Percentiles rank a stretch among this genome's conserved stretches.
Evolutionary conservation across 257 asterid species (phyloP).

Genomic region (Scutellaria barbata): DNA sequence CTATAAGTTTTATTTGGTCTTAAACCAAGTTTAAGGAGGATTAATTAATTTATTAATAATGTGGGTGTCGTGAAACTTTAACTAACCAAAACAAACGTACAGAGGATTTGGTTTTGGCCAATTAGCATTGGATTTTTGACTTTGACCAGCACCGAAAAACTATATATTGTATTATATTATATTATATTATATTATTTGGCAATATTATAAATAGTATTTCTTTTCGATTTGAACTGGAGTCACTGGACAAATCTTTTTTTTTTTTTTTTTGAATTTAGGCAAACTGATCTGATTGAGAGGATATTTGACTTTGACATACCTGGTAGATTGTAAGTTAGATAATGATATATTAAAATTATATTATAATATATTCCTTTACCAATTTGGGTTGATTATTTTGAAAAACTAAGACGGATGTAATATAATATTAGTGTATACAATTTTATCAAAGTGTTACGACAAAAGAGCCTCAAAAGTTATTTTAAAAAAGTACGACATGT

Average conservation of each 20-base stretch:
- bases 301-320: too few species aligned
- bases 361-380: not conserved
- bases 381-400: not conserved
- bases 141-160: conserved; percentile 30
- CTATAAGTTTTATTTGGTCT: conserved; percentile 21
- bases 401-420: not conserved
- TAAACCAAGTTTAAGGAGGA: not conserved
- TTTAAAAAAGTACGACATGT: too few species aligned
- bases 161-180: not conserved
- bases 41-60: not conserved
- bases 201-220: too few species aligned
- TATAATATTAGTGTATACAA: too few species aligned
- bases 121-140: conserved; percentile 18
- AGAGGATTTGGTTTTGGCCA: conserved; percentile 2
- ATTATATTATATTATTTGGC: too few species aligned
- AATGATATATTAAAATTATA: not conserved
- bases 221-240: too few species aligned
- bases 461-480: too few species aligned
- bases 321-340: not conserved
- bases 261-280: too few species aligned
- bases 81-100: conserved; percentile 20
- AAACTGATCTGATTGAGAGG: too few species aligned
- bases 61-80: conserved; percentile 12
- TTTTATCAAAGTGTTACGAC: too few species aligned
- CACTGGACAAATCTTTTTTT: too few species aligned